Base-by-base conservation (phyloP, 78 protist species). In the Dictyostelium brefeldianum region DNA sequence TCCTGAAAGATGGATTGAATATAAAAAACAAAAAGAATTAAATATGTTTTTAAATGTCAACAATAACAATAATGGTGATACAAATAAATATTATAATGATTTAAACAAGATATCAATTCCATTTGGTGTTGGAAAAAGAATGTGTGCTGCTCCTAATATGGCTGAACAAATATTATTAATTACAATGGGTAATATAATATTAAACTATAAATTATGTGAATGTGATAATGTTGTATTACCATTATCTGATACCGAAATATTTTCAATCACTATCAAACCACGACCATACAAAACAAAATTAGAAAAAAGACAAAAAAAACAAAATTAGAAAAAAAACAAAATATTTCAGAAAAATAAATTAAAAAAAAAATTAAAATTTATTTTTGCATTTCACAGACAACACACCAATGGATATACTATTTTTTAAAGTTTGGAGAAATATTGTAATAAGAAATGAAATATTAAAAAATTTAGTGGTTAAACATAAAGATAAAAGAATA, bases 1-100 rank as follows among this genome's bases (percentile, higher is more conserved):
- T 25, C 91, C 91, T n/a, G 91, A 84, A 18, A 84, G 91, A 84
- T 84, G 59, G 75, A 31, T 62, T 10, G 70, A 62, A 62, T 62
- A 62, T 57, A 57, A n/a, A n/a, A 57, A 62, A 62, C 31, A 62
- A 22, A 1, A 62, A 62, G 12, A 62, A 11, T 11, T 7, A 25
- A 62, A 4, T 62, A 36, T 2, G 2, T 36, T 36, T 36, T 36
- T 36, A 36, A 36, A 36, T 36, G 43, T 36, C 43, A 62, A n/a
- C 8, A 62, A 62, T 8, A 27, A 22, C 0, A 62, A 62, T 22
- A 9, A 62, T 11, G 14, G 12, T 62, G 9, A 12, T 8, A 11
- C 3, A 62, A 62, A 25, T 62, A 62, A 62, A 62, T 62, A n/a
- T 62, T 62, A n/a, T 62, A 62, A 62, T 11, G 36, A 62, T 9